Evolutionary conservation across 179 eudicot species (phyloP), one percentile per base, ranked within the genome.

Genomic region (Silene coronaria): DNA sequence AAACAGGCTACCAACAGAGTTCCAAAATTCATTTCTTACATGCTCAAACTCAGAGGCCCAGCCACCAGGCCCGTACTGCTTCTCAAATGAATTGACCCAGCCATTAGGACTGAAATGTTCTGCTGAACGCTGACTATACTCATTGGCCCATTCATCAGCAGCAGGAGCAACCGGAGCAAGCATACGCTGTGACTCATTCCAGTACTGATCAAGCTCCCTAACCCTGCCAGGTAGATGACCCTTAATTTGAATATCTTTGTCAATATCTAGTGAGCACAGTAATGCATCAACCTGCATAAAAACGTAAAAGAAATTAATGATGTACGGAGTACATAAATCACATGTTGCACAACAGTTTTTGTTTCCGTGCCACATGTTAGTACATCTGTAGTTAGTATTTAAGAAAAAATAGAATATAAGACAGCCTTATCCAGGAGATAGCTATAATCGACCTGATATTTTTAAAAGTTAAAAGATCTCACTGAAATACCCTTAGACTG

Each of bases 11-110:
- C 46, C 38, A 76, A 17, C 23, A 76, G 23, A 77, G 51, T 32
- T 48, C 42, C 71, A 62, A 71, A 66, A 59, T 72, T 61, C 58
- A 75, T 22, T 68, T 58, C 97, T 87, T 87, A 95, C 99, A 73
- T 85, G 95, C 76, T 89, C 91, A 88, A 95, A 95, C 83, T 95
- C 96, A 83, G 97, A 90, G 76, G 97, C 99, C 99, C 99, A 95
- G 36, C 93, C 97, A 83, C 82, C 83, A 71, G 89, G 86, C 34
- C 99, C 99, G 78, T 92, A 90, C 73, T 95, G 90, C 74, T 73
- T 85, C 82, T 92, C 93, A 87, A 95, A 95, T 57, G 88, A 87
- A 79, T 82, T 88, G 48, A 81, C 95, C 99, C 99, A 95, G 65
- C 85, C 74, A 85, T 87, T 85, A 68, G 95, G 93, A 75, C 83